A percentile compares a stretch with the other conserved stretches of the same genome.
Evolutionary conservation across 768 basidiomycete species (phyloP).

Genomic region (Phlebiopsis flavidoalba): DNA sequence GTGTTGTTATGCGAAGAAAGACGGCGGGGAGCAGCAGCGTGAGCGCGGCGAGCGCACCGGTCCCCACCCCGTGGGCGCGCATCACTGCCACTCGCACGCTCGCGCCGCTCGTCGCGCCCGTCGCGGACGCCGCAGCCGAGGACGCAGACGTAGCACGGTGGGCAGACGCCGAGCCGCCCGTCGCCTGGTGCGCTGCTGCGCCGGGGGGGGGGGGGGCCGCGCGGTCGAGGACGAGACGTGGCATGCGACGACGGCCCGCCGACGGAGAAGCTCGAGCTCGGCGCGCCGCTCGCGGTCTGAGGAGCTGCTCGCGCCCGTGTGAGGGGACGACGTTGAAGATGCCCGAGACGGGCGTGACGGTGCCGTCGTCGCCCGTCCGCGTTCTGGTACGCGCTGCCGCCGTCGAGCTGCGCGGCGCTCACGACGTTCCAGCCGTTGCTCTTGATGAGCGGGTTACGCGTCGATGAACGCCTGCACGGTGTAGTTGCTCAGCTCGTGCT

Average conservation of each 20-base stretch:
- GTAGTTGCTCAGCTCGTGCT: slow-evolving; percentile 70
- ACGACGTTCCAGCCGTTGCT: slow-evolving; percentile 66
- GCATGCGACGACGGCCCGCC: background rate
- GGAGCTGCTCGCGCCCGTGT: background rate
- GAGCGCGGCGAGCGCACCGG: slow-evolving; percentile 2
- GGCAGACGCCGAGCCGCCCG: background rate
- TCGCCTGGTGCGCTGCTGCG: slow-evolving; percentile 2
- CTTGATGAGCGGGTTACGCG: slow-evolving; percentile 57
- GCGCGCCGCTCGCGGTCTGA: background rate
- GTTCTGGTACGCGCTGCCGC: slow-evolving; percentile 19
- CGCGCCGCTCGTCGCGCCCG: slow-evolving; percentile 2
- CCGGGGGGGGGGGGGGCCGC: too few species aligned
- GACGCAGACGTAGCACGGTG: too few species aligned
- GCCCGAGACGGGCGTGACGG: slow-evolving; percentile 7
- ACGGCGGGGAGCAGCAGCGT: slow-evolving; percentile 4
- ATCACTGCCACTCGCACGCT: background rate
- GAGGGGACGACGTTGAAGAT: slow-evolving; percentile 1
- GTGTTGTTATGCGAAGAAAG: slow-evolving; percentile 3
- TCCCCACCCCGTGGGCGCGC: too few species aligned
- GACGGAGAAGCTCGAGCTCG: background rate
- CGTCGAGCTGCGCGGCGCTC: slow-evolving; percentile 41
- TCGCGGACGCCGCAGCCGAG: background rate
- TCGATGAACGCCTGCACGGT: slow-evolving; percentile 64
- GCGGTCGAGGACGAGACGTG: background rate
- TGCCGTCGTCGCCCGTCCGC: slow-evolving; percentile 10